Percentiles rank a stretch among this genome's conserved stretches.
These are phyloP conservation scores for Stagonosporopsis vannaccii DNA, from an alignment of 2,329 filamentous ascomycete genomes.

Conservation along the genomic window DNA sequence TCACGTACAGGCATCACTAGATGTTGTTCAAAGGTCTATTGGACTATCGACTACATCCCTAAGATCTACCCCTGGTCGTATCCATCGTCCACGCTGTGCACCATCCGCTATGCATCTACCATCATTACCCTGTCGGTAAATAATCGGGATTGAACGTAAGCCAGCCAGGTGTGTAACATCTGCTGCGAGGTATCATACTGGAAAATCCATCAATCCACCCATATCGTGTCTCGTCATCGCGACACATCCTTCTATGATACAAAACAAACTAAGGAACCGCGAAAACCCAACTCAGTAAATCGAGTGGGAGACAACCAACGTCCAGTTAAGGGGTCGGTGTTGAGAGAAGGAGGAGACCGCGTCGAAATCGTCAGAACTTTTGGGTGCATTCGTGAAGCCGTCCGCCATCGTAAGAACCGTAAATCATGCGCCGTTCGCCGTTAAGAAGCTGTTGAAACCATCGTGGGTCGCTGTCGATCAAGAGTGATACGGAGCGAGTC, in stretches of 20 bases:
- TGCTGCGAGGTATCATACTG: conserved; percentile 42
- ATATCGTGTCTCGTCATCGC: conserved; percentile 34
- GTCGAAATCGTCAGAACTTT: conserved; percentile 46
- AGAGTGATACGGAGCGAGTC: conserved; percentile 37
- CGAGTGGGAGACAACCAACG: conserved; percentile 26
- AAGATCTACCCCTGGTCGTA: conserved; percentile 21
- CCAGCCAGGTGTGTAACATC: conserved; percentile 28
- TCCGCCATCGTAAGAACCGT: conserved; percentile 40
- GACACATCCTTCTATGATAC: conserved; percentile 46
- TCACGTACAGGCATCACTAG: background rate
- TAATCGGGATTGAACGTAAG: conserved; percentile 30
- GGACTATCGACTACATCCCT: conserved; percentile 28
- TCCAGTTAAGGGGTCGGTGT: conserved; percentile 43
- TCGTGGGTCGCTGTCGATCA: conserved; percentile 35
- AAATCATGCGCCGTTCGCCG: conserved; percentile 49
- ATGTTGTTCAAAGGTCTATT: conserved; percentile 22
- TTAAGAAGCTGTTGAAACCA: conserved; percentile 38
- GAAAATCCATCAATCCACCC: conserved; percentile 32
- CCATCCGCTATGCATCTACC: conserved; percentile 30
- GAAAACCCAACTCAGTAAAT: conserved; percentile 25
- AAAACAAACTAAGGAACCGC: conserved; percentile 38
- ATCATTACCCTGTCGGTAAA: conserved; percentile 29
- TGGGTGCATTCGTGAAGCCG: conserved; percentile 44
- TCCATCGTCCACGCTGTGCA: conserved; percentile 20
- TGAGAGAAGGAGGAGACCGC: conserved; percentile 30